A percentile compares a stretch with the other conserved stretches of the same genome.
phyloP scores from a whole-genome alignment of 441 rosid genomes.

The Populus hybrid region DNA sequence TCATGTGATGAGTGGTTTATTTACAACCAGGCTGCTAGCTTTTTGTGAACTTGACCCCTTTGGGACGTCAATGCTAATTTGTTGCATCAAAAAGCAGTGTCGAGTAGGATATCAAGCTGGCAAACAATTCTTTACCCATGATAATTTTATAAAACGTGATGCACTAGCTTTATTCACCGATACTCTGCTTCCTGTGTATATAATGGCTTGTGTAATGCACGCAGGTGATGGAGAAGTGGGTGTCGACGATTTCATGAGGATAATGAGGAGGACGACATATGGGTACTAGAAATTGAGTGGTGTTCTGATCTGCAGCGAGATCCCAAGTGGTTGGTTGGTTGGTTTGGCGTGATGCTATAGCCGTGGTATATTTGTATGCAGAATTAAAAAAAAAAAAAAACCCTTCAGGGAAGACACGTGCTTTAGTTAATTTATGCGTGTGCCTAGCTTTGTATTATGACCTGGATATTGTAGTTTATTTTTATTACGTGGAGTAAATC shows the following conservation, averaged over 20 bases:
- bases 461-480: too few species aligned
- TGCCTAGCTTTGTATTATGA: not conserved
- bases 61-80: too few species aligned
- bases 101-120: too few species aligned
- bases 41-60: too few species aligned
- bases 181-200: not conserved
- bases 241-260: conserved; percentile 70
- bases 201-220: conserved; percentile 13
- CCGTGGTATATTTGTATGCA: conserved; percentile 8
- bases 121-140: too few species aligned
- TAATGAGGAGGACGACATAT: conserved; percentile 37
- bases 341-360: conserved; percentile 4
- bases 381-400: not conserved
- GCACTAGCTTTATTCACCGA: not conserved
- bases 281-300: too few species aligned
- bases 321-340: too few species aligned
- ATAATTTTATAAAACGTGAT: too few species aligned
- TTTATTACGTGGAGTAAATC: not conserved
- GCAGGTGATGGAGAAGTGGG: conserved; percentile 81
- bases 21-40: too few species aligned
- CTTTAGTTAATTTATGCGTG: not conserved
- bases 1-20: too few species aligned
- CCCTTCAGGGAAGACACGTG: not conserved
- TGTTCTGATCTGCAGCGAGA: not conserved
- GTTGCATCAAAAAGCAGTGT: too few species aligned